Base-by-base conservation (phyloP, 2,329 filamentous ascomycete species). In the Capronia americana region DNA sequence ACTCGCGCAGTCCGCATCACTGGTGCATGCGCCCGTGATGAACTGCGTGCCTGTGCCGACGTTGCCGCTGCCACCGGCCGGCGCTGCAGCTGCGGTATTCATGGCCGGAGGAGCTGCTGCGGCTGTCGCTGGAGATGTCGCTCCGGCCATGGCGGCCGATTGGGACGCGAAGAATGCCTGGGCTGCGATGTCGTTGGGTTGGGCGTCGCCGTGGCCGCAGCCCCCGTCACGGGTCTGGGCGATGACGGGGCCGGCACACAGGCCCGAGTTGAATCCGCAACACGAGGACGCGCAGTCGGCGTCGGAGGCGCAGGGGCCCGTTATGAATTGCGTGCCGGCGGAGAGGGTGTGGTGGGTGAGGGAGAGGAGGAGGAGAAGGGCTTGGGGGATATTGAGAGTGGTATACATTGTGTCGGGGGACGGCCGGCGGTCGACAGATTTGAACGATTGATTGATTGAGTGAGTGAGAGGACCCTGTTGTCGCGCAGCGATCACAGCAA, bases 1-100 rank as follows among this genome's bases (percentile, higher is more conserved):
- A 41, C 75, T 74, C 4, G 76, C 75, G 51, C 74, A 74, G 53
- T 75, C 72, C 1, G 69, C 69, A 62, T 75, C 72, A 34, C 54
- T 67, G 1, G 50, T 56, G 58, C 74, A 75, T 28, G 60, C 38
- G 1, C 74, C 74, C 1, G 74, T 75, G 61, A 75, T 75, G 69
- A 75, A 75, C 51, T 75, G 74, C n/a, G 68, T 71, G 11, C 73
- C 72, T 10, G 61, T 64, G 3, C 64, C 68, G 17, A 63, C 66
- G 14, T 66, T 61, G 46, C 62, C 55, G 26, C n/a, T 61, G 59
- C 65, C 4, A 63, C 46, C 4, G 62, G 54, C 65, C 5, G 68
- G 46, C 2, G 65, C 58, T 8, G 65, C 65, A 10, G 50, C 20
- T 32, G 57, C 17, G 24, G 54, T 48, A 23, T n/a, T 51, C 28